Conservation (phyloP, 192 early-diverging fungal genomes). For the Mortierella claussenii region DNA sequence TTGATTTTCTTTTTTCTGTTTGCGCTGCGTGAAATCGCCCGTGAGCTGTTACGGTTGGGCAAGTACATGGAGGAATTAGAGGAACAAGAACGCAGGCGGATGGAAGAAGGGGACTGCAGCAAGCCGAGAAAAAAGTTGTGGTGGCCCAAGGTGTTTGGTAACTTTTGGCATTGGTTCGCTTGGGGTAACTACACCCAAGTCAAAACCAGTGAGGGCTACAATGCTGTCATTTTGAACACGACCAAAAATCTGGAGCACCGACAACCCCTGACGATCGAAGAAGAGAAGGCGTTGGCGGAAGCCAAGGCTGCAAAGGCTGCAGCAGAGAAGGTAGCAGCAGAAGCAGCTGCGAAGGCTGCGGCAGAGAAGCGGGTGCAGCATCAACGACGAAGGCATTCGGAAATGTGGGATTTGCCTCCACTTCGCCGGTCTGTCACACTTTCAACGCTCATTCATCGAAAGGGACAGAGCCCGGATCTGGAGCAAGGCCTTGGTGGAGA, state of each 20-base stretch:
- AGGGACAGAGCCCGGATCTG: constrained; percentile 6
- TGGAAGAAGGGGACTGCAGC: constrained; percentile 14
- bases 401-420: constrained; percentile 16
- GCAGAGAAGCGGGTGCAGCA: constrained; percentile 11
- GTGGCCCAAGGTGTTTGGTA: constrained; percentile 52
- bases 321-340: constrained; percentile 20
- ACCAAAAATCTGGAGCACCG: constrained; percentile 41
- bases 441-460: constrained; percentile 12
- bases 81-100: constrained; percentile 2
- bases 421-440: constrained; percentile 19
- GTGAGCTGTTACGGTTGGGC: constrained; percentile 48
- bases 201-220: constrained; percentile 43
- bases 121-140: constrained; percentile 30
- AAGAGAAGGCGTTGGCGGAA: constrained; percentile 30
- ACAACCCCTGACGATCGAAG: constrained; percentile 23
- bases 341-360: constrained; percentile 4
- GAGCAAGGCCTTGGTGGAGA: constrained; percentile 11
- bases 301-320: constrained; percentile 42
- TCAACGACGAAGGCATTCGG: constrained; percentile 16
- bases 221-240: constrained; percentile 21
- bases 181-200: constrained; percentile 47
- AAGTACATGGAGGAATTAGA: constrained; percentile 39
- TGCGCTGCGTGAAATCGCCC: constrained; percentile 60
- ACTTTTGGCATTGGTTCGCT: constrained; percentile 49
- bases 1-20: constrained; percentile 66